Base-by-base conservation (phyloP, 169 alveolate genomes). In the Theileria equi region DNA sequence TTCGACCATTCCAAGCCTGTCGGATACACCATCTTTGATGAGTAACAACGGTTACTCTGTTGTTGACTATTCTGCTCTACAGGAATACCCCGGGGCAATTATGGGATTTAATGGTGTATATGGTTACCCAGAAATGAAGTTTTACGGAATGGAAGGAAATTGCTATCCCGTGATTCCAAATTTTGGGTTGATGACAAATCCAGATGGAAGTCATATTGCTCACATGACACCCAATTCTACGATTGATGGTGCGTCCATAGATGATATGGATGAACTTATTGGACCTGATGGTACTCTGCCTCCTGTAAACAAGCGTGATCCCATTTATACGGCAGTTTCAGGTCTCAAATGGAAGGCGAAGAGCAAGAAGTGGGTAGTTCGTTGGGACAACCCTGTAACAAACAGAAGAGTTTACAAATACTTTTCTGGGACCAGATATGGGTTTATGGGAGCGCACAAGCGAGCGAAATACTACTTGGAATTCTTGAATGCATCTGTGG, bases 311-410 rank as follows among this genome's bases (percentile, higher is more conserved):
- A 58, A 61, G 28, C 59, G 86, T 10, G 86, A 77, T 23, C 86
- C 86, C n/a, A 77, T 77, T 2, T 77, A 77, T 31, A 77, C 86
- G 0, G 70, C 86, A 5, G 53, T 77, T 48, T 55, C 80, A 2
- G 86, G 86, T 8, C 64, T 77, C 23, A 77, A 77, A 48, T 77
- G 86, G 86, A 77, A 77, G 28, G 63, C 80, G 11, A 77, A 77
- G 77, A 77, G 86, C 32, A 77, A 77, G 49, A 77, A 77, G 29
- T 77, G 86, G 86, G 86, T 77, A 4, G 86, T 77, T 13, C 11
- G 86, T 4, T 77, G 86, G 86, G 86, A 77, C 48, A 77, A 77
- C 44, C 86, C 86, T 5, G 68, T 77, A 1, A 77, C 86, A 17
- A 77, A 77, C 70, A 55, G 86, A 38, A 35, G 86, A 17, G 86